Evolutionary conservation across 2,329 filamentous ascomycete genomes (phyloP).

Genomic region (Arachnomyces sp.): DNA sequence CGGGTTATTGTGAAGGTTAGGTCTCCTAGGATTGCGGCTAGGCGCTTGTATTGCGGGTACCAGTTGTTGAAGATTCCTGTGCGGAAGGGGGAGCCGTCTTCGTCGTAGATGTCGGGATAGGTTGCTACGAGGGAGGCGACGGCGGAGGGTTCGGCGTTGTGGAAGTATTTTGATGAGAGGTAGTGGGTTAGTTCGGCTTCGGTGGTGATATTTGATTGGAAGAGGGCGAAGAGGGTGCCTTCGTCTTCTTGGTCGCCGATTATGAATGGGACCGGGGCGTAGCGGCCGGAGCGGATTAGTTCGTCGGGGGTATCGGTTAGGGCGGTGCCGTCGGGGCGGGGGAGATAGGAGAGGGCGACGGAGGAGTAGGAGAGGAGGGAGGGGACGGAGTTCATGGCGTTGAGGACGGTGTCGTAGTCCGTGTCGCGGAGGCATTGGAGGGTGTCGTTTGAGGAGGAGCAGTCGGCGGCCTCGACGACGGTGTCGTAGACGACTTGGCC

Average conservation of each 20-base stretch:
- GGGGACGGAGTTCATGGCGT: constrained; percentile 62
- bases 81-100: constrained; percentile 62
- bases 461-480: constrained; percentile 41
- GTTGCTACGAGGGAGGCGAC: constrained; percentile 51
- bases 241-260: constrained; percentile 74
- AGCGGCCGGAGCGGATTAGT: constrained; percentile 44
- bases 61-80: constrained; percentile 60
- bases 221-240: constrained; percentile 64
- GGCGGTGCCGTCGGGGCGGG: constrained; percentile 59
- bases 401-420: constrained; percentile 43
- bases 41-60: constrained; percentile 69
- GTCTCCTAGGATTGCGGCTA: constrained; percentile 68
- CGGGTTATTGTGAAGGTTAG: constrained; percentile 65
- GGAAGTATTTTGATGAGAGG: constrained; percentile 53
- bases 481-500: constrained; percentile 49
- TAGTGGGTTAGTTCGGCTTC: constrained; percentile 54
- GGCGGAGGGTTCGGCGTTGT: constrained; percentile 42
- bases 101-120: constrained; percentile 48
- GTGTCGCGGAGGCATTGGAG: constrained; percentile 42
- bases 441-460: constrained; percentile 32
- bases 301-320: constrained; percentile 57
- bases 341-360: constrained; percentile 63
- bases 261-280: constrained; percentile 54
- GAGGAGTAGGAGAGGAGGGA: constrained; percentile 59
- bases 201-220: constrained; percentile 60